A percentile compares a stretch with the other conserved stretches of the same genome.
These are phyloP conservation scores for Aspergillus sparsus DNA, from an alignment of 495 filamentous ascomycete genomes.

Conservation along the genomic window DNA sequence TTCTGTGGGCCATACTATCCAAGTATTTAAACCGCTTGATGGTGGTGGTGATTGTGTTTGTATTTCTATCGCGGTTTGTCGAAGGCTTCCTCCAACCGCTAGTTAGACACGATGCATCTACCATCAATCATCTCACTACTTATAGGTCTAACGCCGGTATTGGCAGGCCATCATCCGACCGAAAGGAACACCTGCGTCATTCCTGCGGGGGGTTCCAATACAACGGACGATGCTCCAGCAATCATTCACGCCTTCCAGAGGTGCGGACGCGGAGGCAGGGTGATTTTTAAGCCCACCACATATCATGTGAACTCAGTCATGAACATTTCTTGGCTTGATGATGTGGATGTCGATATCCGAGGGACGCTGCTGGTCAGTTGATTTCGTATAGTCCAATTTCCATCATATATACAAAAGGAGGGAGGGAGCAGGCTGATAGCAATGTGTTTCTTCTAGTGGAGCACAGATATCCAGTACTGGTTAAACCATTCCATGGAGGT, in stretches of 20 bases:
- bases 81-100: no score
- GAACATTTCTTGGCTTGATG: conserved; percentile 44
- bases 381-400: background rate
- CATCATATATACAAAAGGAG: no score
- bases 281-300: conserved; percentile 40
- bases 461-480: conserved; percentile 50
- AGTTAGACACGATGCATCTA: no score
- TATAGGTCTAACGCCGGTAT: no score
- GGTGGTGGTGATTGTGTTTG: no score
- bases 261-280: conserved; percentile 39
- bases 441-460: conserved; percentile 30
- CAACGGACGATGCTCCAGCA: conserved; percentile 40
- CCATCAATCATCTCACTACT: no score
- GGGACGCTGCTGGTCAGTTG: conserved; percentile 33
- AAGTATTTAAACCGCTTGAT: no score
- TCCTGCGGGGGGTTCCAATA: conserved; percentile 16
- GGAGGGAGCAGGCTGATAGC: no score
- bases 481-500: conserved; percentile 43
- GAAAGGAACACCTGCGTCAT: conserved; percentile 16
- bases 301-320: conserved; percentile 45
- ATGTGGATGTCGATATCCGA: conserved; percentile 44
- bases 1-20: no score
- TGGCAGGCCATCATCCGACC: no score
- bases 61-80: no score
- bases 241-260: conserved; percentile 42